Evolutionary conservation across 805 yeast genomes (phyloP).

Genomic region (Yamadazyma sp.): DNA sequence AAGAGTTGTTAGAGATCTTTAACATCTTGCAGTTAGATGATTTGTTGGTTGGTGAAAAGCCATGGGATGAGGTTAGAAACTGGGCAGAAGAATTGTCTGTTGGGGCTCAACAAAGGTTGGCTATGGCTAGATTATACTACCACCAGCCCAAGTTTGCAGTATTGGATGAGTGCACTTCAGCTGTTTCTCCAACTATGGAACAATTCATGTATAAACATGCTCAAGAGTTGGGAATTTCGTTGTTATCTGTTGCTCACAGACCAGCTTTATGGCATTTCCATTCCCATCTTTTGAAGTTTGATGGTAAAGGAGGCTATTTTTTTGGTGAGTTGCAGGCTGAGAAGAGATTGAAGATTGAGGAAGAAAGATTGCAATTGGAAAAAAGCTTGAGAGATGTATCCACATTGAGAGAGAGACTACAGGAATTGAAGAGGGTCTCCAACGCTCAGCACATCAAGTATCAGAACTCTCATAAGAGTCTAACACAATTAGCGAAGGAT

Average conservation of each 20-base stretch:
- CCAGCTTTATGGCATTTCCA: conserved; percentile 94
- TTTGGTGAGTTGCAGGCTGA: conserved; percentile 68
- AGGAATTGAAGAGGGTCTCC: conserved; percentile 57
- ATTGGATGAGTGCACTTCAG: conserved; percentile 92
- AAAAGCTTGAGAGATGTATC: conserved; percentile 70
- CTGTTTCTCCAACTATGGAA: conserved; percentile 89
- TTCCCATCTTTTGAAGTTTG: conserved; percentile 75
- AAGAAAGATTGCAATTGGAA: conserved; percentile 72
- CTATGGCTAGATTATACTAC: conserved; percentile 89
- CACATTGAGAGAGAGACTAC: conserved; percentile 61
- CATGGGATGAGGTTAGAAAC: conserved; percentile 66
- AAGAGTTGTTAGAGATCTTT: conserved; percentile 53
- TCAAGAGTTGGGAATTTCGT: conserved; percentile 71
- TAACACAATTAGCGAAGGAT: conserved; percentile 22
- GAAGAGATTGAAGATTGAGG: conserved; percentile 70
- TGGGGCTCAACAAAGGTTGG: conserved; percentile 91
- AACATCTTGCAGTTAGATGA: conserved; percentile 59
- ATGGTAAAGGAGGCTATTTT: conserved; percentile 73
- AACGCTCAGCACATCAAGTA: conserved; percentile 41
- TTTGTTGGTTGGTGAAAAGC: conserved; percentile 41
- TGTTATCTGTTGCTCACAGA: conserved; percentile 88
- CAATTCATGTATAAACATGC: conserved; percentile 86
- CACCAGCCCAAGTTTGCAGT: conserved; percentile 93
- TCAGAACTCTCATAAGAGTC: conserved; percentile 28
- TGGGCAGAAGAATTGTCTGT: conserved; percentile 89